Percentiles rank a stretch among this genome's conserved stretches.
Evolutionary conservation across 2,329 filamentous ascomycete species (phyloP).

Genomic region (Aspergillus sp.): DNA sequence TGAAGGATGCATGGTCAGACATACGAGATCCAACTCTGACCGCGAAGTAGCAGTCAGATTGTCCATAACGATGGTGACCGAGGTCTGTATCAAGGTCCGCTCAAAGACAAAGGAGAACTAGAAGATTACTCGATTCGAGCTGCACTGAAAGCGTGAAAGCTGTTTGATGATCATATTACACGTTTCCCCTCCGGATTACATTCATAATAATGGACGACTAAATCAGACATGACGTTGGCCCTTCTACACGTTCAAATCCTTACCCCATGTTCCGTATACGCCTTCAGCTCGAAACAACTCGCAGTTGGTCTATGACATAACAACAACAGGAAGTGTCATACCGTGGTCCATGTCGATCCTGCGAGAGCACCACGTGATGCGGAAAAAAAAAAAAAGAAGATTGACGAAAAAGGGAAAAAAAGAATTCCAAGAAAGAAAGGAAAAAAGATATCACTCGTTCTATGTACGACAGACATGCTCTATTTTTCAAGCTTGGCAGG

Average conservation of each 20-base stretch:
- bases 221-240: neutral
- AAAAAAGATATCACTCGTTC: slow-evolving; percentile 12
- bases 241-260: slow-evolving; percentile 3
- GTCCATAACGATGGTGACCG: too few relatives aligned
- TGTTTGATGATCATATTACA: too few relatives aligned
- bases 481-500: slow-evolving; percentile 49
- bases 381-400: slow-evolving; percentile 10
- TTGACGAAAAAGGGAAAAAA: slow-evolving; percentile 11
- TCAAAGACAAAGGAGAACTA: too few relatives aligned
- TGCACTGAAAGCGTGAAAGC: too few relatives aligned
- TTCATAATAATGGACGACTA: neutral
- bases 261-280: slow-evolving; percentile 5
- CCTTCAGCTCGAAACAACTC: slow-evolving; percentile 7
- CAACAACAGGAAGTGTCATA: slow-evolving; percentile 12
- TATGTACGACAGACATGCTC: slow-evolving; percentile 21
- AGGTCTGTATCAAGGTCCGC: too few relatives aligned
- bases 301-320: slow-evolving; percentile 5
- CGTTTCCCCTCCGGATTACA: neutral
- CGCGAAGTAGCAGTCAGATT: too few relatives aligned
- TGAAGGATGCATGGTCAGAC: too few relatives aligned
- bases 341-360: slow-evolving; percentile 27
- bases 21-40: too few relatives aligned
- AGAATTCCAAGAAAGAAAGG: slow-evolving; percentile 12
- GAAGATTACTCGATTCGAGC: too few relatives aligned
- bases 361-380: slow-evolving; percentile 26